Percentiles rank a stretch among this genome's conserved stretches.
Evolutionary conservation across 352 stramenopile genomes (phyloP).

Genomic region (Phytophthora citricola): DNA sequence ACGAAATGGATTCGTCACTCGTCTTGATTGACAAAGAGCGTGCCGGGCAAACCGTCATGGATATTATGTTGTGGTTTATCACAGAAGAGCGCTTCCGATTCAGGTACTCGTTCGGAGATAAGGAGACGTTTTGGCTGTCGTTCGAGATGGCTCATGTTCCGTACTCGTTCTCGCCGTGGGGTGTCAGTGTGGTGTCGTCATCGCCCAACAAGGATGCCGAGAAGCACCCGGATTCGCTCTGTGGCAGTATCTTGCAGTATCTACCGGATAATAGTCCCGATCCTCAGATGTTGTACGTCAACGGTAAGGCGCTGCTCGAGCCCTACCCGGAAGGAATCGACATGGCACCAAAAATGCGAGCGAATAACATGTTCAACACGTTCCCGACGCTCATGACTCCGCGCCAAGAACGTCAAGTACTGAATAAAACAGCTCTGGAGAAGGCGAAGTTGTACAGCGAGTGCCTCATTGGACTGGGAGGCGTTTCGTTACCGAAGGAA

Average conservation of each 20-base stretch:
- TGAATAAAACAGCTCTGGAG: conserved; percentile 8
- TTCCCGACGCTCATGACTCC: conserved; percentile 57
- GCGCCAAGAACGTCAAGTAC: conserved; percentile 35
- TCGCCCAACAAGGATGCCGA: conserved; percentile 53
- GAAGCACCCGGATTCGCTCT: conserved; percentile 63
- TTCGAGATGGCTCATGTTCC: conserved; percentile 31
- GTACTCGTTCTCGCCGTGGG: conserved; percentile 70
- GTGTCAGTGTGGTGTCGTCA: conserved; percentile 53
- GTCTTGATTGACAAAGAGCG: conserved; percentile 64
- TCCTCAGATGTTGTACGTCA: conserved; percentile 29
- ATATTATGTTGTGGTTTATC: conserved; percentile 70
- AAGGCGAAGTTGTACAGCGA: conserved; percentile 36
- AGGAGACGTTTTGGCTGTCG: conserved; percentile 52
- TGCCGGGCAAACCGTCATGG: conserved; percentile 41
- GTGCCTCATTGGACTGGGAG: conserved; percentile 45
- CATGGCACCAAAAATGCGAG: conserved; percentile 26
- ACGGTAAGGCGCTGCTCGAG: conserved; percentile 25
- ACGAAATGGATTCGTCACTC: conserved; percentile 75
- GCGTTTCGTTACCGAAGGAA: conserved; percentile 34
- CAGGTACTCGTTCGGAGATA: conserved; percentile 66
- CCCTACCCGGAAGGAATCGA: conserved; percentile 35
- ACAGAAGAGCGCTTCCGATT: conserved; percentile 57
- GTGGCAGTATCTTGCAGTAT: conserved; percentile 71
- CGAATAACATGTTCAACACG: conserved; percentile 47
- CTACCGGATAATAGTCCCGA: conserved; percentile 32